Evolutionary conservation across 2,329 filamentous ascomycete species (phyloP).

Genomic region (Mariannaea sp.): DNA sequence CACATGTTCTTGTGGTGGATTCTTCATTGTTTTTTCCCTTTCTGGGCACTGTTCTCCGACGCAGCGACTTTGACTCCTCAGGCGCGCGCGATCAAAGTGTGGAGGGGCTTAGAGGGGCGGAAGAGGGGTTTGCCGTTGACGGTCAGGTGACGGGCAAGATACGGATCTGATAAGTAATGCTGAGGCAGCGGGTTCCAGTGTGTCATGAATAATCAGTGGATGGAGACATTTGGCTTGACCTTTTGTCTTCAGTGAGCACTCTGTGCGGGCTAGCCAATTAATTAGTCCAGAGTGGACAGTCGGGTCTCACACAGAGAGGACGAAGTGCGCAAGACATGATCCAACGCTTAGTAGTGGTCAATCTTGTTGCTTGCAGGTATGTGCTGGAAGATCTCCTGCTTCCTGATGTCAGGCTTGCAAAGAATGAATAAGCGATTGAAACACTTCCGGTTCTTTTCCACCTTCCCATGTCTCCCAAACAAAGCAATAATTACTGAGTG

Average conservation of each 20-base stretch:
- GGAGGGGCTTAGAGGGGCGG: no score
- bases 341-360: no score
- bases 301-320: no score
- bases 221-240: not conserved
- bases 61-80: not conserved
- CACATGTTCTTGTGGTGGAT: not conserved
- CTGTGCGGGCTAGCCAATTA: no score
- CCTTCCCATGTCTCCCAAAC: no score
- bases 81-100: constrained; percentile 3
- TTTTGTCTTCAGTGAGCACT: no score
- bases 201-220: not conserved
- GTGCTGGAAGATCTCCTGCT: no score
- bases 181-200: not conserved
- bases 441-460: not conserved
- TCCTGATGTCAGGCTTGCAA: constrained; percentile 13
- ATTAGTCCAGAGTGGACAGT: not conserved
- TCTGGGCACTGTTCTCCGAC: constrained; percentile 13
- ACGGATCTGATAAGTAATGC: not conserved
- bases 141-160: constrained; percentile 4
- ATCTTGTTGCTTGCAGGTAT: no score
- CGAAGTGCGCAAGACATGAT: no score
- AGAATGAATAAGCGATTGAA: constrained; percentile 9
- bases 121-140: no score
- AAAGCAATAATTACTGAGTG: constrained; percentile 4
- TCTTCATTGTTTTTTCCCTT: constrained; percentile 5